Evolutionary conservation across 2,329 filamentous ascomycete species (phyloP).

Genomic region (Neoascochyta sp.): DNA sequence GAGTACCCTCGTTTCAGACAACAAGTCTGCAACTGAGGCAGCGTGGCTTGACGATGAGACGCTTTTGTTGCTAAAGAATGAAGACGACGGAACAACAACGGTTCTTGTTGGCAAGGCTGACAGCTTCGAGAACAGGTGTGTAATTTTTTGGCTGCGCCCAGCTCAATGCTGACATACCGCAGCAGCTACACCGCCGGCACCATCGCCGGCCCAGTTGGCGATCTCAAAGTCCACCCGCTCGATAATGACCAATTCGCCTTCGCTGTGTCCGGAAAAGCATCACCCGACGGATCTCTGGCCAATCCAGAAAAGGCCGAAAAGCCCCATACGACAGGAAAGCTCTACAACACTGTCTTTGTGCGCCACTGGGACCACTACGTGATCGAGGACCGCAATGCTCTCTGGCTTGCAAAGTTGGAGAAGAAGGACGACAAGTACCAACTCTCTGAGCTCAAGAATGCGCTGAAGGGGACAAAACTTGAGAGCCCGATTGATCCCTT

Average conservation of each 20-base stretch:
- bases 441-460: constrained; percentile 56
- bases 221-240: constrained; percentile 46
- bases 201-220: constrained; percentile 47
- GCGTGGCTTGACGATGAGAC: constrained; percentile 71
- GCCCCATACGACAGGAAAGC: constrained; percentile 60
- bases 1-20: constrained; percentile 62
- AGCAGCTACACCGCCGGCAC: constrained; percentile 42
- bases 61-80: constrained; percentile 53
- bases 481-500: constrained; percentile 73
- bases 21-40: constrained; percentile 64
- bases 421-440: constrained; percentile 29
- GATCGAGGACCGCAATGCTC: constrained; percentile 63
- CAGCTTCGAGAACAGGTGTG: constrained; percentile 33
- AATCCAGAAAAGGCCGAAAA: constrained; percentile 61
- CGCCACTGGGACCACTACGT: constrained; percentile 81
- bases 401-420: constrained; percentile 66
- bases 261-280: constrained; percentile 58
- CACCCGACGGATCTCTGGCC: constrained; percentile 65
- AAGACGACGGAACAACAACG: constrained; percentile 40
- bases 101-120: constrained; percentile 34
- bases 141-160: background rate
- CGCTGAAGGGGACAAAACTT: constrained; percentile 56
- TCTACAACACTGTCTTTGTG: constrained; percentile 73
- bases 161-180: constrained; percentile 2
- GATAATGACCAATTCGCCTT: constrained; percentile 41